Evolutionary conservation across 305 asterid species (phyloP), one percentile per base, ranked within the genome.

Genomic region (Striga hermonthica): DNA sequence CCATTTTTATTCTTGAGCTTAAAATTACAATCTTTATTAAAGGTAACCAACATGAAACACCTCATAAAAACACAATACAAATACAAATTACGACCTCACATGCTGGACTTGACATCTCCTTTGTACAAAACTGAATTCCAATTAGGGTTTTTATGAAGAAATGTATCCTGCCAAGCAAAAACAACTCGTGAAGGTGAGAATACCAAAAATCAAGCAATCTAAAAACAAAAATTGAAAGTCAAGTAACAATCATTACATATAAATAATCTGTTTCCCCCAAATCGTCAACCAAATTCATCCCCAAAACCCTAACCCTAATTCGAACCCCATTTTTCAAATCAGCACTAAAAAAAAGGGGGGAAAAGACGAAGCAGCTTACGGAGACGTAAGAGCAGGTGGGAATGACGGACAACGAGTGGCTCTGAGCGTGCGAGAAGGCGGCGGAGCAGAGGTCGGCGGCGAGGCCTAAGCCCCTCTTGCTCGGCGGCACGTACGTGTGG

Each of bases 321-420:
- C n/a, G 9, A 54, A 38, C 60, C 36, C 5, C 10, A 73, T 35
- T 22, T 34, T 16, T 4, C 45, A 11, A 47, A 4, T 47, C n/a
- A 12, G 1, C 9, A 3, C 15, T 8, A 0, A 12, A 12, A 9
- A 40, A 59, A 5, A 2, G 31, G n/a, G n/a, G n/a, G n/a, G 31
- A 2, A n/a, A 5, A 44, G 8, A 3, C 3, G 67, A 47, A 59
- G 60, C 47, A 53, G 73, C 60, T 55, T 73, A 89, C 97, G 40
- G 95, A 91, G 76, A 87, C 90, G 45, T 91, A 91, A 57, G 98
- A 87, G 86, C 98, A 89, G 41, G 95, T 62, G 52, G 98, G 96
- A 13, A 89, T 74, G 78, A 91, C 73, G 57, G 81, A 73, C 4
- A 84, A 71, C 48, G 85, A 72, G 64, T 78, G 83, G 9, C 78